Percentiles rank a stretch among this genome's conserved stretches.
Conservation (phyloP, 164 flowering plant genomes). For the Liquidambar formosana region DNA sequence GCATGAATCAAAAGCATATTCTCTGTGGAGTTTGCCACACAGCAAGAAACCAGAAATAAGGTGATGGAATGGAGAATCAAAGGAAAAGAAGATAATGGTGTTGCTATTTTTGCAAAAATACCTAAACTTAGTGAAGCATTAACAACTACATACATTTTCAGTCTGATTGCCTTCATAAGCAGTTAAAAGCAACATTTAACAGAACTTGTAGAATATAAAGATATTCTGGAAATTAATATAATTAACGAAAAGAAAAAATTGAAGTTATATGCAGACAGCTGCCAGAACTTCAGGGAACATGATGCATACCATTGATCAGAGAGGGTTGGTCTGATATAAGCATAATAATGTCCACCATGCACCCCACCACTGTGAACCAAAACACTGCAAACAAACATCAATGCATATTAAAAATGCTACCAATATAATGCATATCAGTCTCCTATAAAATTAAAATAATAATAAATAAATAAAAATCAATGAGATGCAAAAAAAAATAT, state of each 20-base stretch:
- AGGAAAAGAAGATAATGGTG: neutral
- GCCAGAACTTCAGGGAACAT: neutral
- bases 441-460: no score
- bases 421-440: neutral
- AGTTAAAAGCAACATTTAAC: no score
- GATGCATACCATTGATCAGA: conserved; percentile 37
- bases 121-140: neutral
- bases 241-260: neutral
- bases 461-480: no score
- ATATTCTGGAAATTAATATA: neutral
- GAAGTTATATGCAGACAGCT: neutral
- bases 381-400: conserved; percentile 27
- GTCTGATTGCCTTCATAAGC: no score
- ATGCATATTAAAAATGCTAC: neutral
- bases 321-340: conserved; percentile 42
- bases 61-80: neutral
- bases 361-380: conserved; percentile 41
- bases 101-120: neutral
- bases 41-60: no score
- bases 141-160: neutral
- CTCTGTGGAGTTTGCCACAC: no score
- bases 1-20: no score
- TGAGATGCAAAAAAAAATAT: no score
- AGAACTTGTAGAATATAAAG: neutral
- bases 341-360: conserved; percentile 45